phyloP scores from a whole-genome alignment of 768 basidiomycete genomes.

The Leccinellum rugosiceps region DNA sequence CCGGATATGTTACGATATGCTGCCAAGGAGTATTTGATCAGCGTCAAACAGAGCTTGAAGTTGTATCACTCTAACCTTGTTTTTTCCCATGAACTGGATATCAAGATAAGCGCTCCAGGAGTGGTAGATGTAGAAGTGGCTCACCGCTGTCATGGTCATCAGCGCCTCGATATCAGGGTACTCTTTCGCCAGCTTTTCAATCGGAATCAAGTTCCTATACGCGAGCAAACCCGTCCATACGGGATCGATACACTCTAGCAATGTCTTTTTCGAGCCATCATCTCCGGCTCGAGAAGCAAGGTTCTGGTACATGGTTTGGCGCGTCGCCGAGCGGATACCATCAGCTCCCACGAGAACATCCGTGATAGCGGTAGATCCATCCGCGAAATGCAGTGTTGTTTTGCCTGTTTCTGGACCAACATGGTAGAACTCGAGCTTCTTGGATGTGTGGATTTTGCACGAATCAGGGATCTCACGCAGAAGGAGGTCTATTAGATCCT shows the following conservation, averaged over 20 bases:
- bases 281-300: constrained; percentile 9
- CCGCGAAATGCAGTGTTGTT: constrained; percentile 34
- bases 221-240: constrained; percentile 38
- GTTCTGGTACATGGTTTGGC: constrained; percentile 24
- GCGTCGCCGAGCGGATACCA: constrained; percentile 38
- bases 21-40: constrained; percentile 13
- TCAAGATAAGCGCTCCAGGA: not conserved
- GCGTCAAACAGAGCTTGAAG: not conserved
- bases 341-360: constrained; percentile 45
- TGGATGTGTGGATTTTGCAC: constrained; percentile 34
- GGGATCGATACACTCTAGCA: constrained; percentile 30
- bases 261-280: constrained; percentile 2
- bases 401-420: constrained; percentile 15
- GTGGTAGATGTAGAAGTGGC: not conserved
- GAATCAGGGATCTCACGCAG: constrained; percentile 25
- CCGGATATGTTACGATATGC: constrained; percentile 41
- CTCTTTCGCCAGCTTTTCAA: constrained; percentile 27
- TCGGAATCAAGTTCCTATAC: constrained; percentile 37
- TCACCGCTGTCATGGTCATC: constrained; percentile 24
- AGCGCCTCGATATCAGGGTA: constrained; percentile 29
- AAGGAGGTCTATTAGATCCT: constrained; percentile 35
- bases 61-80: constrained; percentile 5
- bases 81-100: constrained; percentile 24
- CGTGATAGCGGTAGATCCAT: constrained; percentile 34
- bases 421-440: constrained; percentile 34